phyloP scores from a whole-genome alignment of 768 basidiomycete genomes.

The Trichaptum fuscoviolaceum region DNA sequence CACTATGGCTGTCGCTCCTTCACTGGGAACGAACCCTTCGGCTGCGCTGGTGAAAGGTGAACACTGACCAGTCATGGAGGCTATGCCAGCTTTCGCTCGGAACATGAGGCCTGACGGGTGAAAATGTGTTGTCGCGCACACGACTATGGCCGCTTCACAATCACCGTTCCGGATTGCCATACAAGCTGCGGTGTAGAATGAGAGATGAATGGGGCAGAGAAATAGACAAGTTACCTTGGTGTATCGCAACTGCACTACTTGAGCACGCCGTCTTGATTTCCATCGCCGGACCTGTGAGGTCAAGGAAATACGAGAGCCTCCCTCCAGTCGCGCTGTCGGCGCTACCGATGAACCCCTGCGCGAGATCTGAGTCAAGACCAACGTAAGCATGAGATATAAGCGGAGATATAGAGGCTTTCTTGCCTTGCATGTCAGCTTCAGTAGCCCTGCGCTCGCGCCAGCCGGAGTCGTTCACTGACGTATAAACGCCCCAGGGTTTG shows the following conservation, averaged over 20 bases:
- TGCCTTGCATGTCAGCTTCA: neutral
- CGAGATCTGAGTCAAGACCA: neutral
- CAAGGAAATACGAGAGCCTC: constrained; percentile 12
- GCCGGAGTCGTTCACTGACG: constrained; percentile 7
- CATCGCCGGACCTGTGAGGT: constrained; percentile 13
- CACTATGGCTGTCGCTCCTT: constrained; percentile 7
- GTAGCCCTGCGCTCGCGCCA: constrained; percentile 4
- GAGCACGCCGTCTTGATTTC: constrained; percentile 15
- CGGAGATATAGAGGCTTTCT: neutral
- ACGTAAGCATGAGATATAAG: neutral
- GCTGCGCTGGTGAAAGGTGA: constrained; percentile 5
- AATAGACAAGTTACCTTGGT: constrained; percentile 8
- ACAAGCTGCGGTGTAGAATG: no score
- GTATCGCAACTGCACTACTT: constrained; percentile 13
- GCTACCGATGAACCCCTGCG: neutral
- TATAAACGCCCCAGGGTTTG: constrained; percentile 6
- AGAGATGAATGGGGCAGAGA: no score
- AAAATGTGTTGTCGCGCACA: constrained; percentile 5
- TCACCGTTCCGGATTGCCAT: constrained; percentile 12
- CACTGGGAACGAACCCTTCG: constrained; percentile 8
- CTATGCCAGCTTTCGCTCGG: constrained; percentile 4
- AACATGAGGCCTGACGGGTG: constrained; percentile 1
- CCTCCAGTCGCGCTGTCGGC: neutral
- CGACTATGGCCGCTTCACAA: constrained; percentile 14
- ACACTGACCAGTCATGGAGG: constrained; percentile 3